A percentile compares a stretch with the other conserved stretches of the same genome.
Conservation (phyloP, 495 filamentous ascomycete genomes). For the Penicillium psychrofluorescens region DNA sequence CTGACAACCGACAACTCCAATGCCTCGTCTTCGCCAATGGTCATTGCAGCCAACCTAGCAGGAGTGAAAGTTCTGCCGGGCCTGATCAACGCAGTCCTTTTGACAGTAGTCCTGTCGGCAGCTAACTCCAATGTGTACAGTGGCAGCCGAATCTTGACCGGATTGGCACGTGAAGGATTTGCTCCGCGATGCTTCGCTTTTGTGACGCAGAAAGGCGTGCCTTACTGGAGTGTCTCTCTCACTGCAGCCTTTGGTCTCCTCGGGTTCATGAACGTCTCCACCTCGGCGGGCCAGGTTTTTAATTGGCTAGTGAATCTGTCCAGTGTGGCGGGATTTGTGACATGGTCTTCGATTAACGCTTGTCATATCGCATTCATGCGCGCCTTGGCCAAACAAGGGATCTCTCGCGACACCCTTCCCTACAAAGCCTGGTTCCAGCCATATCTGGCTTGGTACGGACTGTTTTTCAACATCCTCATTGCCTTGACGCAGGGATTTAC, state of each 20-base stretch:
- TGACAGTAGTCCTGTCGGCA: conserved; percentile 60
- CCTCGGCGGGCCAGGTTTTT: conserved; percentile 37
- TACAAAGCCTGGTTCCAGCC: conserved; percentile 49
- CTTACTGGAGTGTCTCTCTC: conserved; percentile 36
- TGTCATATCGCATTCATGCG: conserved; percentile 53
- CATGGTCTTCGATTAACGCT: conserved; percentile 52
- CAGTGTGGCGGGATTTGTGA: conserved; percentile 54
- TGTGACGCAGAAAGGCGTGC: conserved; percentile 40
- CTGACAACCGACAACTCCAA: conserved; percentile 32
- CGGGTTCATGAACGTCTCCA: conserved; percentile 41
- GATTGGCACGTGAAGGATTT: conserved; percentile 51
- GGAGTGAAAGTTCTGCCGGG: conserved; percentile 58
- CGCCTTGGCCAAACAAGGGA: conserved; percentile 40
- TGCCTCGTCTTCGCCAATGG: conserved; percentile 58
- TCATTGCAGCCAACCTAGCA: conserved; percentile 53
- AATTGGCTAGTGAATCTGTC: conserved; percentile 50
- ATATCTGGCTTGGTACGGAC: conserved; percentile 44
- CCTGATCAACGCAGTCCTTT: conserved; percentile 71
- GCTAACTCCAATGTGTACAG: conserved; percentile 78
- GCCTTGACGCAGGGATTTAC: conserved; percentile 58
- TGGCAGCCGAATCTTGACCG: conserved; percentile 54
- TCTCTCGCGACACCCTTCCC: conserved; percentile 43
- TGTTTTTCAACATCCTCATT: conserved; percentile 53
- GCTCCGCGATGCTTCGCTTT: conserved; percentile 49
- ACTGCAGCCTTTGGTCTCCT: conserved; percentile 42